Percentiles rank a stretch among this genome's conserved stretches.
These are phyloP conservation scores for Lichtheimia ramosa DNA, from an alignment of 371 early-diverging fungal species.

Conservation along the genomic window DNA sequence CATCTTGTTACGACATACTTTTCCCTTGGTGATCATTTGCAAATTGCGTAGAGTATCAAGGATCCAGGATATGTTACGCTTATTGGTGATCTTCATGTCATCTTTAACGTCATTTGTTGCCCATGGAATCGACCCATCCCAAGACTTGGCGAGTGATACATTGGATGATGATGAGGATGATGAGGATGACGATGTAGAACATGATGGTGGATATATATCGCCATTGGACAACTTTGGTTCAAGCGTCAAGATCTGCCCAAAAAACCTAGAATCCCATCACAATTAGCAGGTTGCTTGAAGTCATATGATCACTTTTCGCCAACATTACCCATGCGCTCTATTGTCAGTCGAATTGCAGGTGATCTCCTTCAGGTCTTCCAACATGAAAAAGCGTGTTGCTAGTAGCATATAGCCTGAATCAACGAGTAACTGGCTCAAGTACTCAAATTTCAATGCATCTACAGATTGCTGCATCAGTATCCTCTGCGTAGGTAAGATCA, in stretches of 20 bases:
- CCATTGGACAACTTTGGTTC: background rate
- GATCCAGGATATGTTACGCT: constrained; percentile 67
- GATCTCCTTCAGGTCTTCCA: constrained; percentile 2
- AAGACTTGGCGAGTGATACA: constrained; percentile 4
- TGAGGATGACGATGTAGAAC: background rate
- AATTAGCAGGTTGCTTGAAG: too few species aligned
- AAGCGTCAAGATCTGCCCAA: background rate
- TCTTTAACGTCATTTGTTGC: background rate
- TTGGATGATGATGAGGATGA: background rate
- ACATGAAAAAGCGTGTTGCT: background rate
- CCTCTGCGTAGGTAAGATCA: background rate
- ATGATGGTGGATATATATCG: background rate
- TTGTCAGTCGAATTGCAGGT: background rate
- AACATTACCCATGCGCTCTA: constrained; percentile 1
- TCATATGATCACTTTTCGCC: too few species aligned
- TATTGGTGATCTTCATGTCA: constrained; percentile 14
- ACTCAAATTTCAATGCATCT: constrained; percentile 78
- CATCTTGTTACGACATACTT: constrained; percentile 69
- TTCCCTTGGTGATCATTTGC: constrained; percentile 79
- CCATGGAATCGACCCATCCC: background rate
- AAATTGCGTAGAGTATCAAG: constrained; percentile 75
- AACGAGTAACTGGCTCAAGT: constrained; percentile 72
- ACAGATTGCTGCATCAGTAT: background rate
- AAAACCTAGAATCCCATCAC: background rate
- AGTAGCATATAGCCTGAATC: constrained; percentile 81